Evolutionary conservation across 208 protist species (phyloP).

Genomic region (Lotmaria passim): DNA sequence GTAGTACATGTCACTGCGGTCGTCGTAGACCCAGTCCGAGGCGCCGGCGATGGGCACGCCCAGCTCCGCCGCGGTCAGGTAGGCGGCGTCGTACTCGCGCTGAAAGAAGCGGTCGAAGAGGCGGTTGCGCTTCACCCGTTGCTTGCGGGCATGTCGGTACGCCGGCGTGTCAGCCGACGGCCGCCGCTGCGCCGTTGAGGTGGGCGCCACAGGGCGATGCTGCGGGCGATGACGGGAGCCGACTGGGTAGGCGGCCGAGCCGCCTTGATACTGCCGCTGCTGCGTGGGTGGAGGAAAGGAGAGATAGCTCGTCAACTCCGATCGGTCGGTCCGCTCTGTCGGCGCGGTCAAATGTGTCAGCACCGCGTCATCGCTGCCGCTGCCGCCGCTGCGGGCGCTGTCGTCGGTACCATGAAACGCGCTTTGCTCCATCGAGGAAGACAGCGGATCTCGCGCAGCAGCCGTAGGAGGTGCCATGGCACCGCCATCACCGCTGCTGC

Average conservation of each 20-base stretch:
- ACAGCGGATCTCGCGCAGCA: no score
- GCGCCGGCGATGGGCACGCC: constrained; percentile 72
- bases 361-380: no score
- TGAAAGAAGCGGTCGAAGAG: constrained; percentile 36
- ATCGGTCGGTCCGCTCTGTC: no score
- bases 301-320: no score
- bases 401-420: no score
- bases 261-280: constrained; percentile 1
- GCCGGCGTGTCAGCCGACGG: constrained; percentile 1
- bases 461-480: no score
- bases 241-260: not conserved
- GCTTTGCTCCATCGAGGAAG: no score
- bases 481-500: not conserved
- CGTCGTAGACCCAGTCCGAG: constrained; percentile 85
- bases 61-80: constrained; percentile 76
- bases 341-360: no score
- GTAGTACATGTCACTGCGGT: constrained; percentile 85
- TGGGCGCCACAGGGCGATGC: constrained; percentile 1
- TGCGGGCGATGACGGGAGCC: not conserved
- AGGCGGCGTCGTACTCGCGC: constrained; percentile 41
- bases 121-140: no score
- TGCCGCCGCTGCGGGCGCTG: no score
- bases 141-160: constrained; percentile 13
- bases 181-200: not conserved
- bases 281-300: no score